Base-by-base conservation (phyloP, 306 rosid species). In the Acmispon strigosus region DNA sequence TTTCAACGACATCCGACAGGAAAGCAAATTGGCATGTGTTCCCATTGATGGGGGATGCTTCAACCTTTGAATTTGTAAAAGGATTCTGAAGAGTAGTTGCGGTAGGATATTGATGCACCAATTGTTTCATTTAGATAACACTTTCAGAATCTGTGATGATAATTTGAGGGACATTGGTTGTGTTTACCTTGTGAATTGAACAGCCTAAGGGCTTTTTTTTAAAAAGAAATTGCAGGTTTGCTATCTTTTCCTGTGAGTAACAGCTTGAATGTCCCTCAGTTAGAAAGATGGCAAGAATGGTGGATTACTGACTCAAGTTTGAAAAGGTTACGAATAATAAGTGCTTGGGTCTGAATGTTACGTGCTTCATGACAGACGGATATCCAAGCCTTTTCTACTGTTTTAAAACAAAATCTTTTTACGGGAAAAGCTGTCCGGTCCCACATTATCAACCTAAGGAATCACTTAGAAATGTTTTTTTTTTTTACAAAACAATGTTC, bases 1-100 rank as follows among this genome's bases (percentile, higher is more conserved):
- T 49, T 17, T 67, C 22, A 20, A 75, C 61, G 17, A 45, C 53
- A 17, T 47, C 16, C 69, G 36, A 17, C 32, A 48, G 55, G 54
- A 39, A 49, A 24, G 18, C 80, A 49, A 66, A 58, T 59, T 59
- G 69, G 47, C 80, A 36, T 37, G 29, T 41, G 39, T 56, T 65
- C n/a, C n/a, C 27, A n/a, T 37, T 75, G 55, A 49, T 6, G 32
- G 44, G 39, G 45, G 57, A 67, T 15, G 62, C 48, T 48, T 37
- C 48, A 11, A 22, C 69, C 24, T 11, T 45, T 29, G 8, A 34
- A 44, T 27, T 43, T 56, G 57, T 70, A 9, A 44, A 70, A 22
- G 47, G 55, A 43, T 70, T 41, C 54, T 42, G 42, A 27, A 10
- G 54, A 41, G 55, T 49, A 20, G 55, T 45, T 57, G 48, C 47